A percentile compares a stretch with the other conserved stretches of the same genome.
Evolutionary conservation across 169 alveolate species (phyloP).

Genomic region (Ichthyophthirius multifiliis): DNA sequence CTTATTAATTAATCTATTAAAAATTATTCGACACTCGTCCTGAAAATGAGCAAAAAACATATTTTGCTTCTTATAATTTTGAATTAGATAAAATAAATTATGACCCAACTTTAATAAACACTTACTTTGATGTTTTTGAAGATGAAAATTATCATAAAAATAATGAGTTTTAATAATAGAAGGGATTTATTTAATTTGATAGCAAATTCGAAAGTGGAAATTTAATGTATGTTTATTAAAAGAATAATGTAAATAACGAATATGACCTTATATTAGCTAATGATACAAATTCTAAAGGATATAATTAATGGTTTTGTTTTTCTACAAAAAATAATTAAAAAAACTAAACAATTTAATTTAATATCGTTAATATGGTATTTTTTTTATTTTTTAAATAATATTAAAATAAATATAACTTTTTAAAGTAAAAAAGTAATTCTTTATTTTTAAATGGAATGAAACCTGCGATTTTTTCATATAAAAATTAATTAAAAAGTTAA

Average conservation of each 20-base stretch:
- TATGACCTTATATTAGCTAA: not conserved
- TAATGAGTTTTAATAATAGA: not conserved
- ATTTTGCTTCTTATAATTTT: too few species aligned
- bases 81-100: too few species aligned
- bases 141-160: too few species aligned
- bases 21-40: too few species aligned
- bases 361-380: not conserved
- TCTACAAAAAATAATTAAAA: not conserved
- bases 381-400: not conserved
- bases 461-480: not conserved
- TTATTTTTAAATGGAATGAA: not conserved
- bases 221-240: not conserved
- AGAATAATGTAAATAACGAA: not conserved
- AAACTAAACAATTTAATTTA: not conserved
- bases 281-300: slow-evolving; percentile 4
- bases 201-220: slow-evolving; percentile 9
- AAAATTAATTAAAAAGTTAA: not conserved
- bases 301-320: not conserved
- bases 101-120: too few species aligned
- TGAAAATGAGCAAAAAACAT: too few species aligned
- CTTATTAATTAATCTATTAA: too few species aligned
- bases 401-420: too few species aligned
- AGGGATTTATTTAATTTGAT: not conserved
- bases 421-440: not conserved
- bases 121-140: too few species aligned